phyloP scores from a whole-genome alignment of 2,329 filamentous ascomycete species.

The Iodosphaeria phyllophila region DNA sequence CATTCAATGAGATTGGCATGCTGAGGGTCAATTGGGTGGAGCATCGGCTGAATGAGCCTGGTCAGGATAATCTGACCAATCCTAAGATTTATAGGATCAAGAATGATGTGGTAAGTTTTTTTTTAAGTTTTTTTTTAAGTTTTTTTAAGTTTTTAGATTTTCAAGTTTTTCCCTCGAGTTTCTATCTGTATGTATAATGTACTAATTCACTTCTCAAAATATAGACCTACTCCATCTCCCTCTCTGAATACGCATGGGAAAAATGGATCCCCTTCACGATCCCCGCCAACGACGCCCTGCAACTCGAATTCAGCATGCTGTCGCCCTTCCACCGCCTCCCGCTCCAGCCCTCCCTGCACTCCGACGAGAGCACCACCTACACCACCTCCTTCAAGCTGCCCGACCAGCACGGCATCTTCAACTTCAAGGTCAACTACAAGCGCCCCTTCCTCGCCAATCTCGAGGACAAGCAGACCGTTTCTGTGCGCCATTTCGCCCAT shows the following conservation, averaged over 20 bases:
- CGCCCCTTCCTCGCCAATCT: slow-evolving; percentile 76
- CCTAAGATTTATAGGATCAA: slow-evolving; percentile 88
- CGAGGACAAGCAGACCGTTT: slow-evolving; percentile 89
- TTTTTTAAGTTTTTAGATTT: too few relatives aligned
- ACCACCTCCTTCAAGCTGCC: slow-evolving; percentile 62
- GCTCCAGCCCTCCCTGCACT: slow-evolving; percentile 38
- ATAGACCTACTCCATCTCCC: slow-evolving; percentile 68
- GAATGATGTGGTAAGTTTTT: slow-evolving; percentile 74
- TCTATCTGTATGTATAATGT: too few relatives aligned
- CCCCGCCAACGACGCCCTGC: slow-evolving; percentile 52
- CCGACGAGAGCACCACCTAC: slow-evolving; percentile 54
- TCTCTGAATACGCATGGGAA: slow-evolving; percentile 69
- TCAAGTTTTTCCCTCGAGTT: too few relatives aligned
- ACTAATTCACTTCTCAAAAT: slow-evolving; percentile 11
- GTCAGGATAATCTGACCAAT: slow-evolving; percentile 44
- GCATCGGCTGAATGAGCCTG: slow-evolving; percentile 48
- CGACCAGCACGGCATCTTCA: slow-evolving; percentile 98
- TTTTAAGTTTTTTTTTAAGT: too few relatives aligned
- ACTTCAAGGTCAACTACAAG: slow-evolving; percentile 95
- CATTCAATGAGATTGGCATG: slow-evolving; percentile 87
- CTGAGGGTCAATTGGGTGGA: slow-evolving; percentile 67
- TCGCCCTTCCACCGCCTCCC: slow-evolving; percentile 87
- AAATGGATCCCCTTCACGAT: slow-evolving; percentile 57
- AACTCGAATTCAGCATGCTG: slow-evolving; percentile 97
- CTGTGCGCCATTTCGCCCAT: slow-evolving; percentile 90